These are phyloP conservation scores for Rhodotorula sp. DNA, from an alignment of 1,284 basidiomycete species.

Conservation along the genomic window DNA sequence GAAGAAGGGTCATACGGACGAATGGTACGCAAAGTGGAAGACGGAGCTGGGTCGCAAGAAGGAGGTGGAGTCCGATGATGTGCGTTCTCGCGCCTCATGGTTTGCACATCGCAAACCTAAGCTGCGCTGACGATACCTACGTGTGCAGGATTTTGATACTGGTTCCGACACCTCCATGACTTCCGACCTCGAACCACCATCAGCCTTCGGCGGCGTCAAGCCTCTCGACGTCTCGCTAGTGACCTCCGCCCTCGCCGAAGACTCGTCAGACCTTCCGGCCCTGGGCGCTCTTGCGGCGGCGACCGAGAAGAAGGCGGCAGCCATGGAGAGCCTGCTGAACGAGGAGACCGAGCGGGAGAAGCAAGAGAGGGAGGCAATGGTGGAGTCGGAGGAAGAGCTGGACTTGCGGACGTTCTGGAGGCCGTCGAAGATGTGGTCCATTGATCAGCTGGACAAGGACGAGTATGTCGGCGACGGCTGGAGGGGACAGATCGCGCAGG, in stretches of 20 bases:
- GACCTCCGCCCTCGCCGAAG: neutral
- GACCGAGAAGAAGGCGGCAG: constrained; percentile 5
- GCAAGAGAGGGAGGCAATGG: neutral
- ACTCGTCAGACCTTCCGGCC: constrained; percentile 10
- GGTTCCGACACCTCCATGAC: neutral
- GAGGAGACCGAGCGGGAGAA: constrained; percentile 12
- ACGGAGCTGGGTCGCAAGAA: neutral
- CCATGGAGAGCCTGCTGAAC: constrained; percentile 1
- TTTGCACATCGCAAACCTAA: no score
- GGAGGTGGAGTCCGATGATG: neutral
- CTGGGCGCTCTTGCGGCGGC: neutral
- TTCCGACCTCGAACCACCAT: neutral
- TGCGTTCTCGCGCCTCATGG: neutral
- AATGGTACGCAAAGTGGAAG: neutral
- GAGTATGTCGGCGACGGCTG: constrained; percentile 5
- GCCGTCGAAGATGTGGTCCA: no score
- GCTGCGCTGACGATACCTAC: no score
- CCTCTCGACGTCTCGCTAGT: neutral
- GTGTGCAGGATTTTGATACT: constrained; percentile 1
- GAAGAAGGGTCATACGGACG: constrained; percentile 1
- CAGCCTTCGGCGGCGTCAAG: neutral
- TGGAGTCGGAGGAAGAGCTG: constrained; percentile 2
- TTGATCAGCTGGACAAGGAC: neutral
- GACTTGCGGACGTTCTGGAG: constrained; percentile 10
- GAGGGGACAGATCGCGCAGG: constrained; percentile 4